phyloP scores from a whole-genome alignment of 306 rosid genomes.

The Dryas alaskensis region DNA sequence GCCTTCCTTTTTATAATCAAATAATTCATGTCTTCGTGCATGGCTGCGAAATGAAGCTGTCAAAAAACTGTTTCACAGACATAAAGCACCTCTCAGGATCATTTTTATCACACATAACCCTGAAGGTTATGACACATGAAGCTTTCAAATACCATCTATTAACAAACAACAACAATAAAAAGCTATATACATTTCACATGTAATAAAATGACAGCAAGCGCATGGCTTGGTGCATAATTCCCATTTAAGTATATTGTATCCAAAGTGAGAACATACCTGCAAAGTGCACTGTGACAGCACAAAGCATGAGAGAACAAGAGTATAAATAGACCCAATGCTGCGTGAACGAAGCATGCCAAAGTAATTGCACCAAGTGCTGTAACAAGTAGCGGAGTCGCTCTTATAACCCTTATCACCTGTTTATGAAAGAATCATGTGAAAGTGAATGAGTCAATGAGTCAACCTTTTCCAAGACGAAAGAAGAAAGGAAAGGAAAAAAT shows the following conservation, averaged over 20 bases:
- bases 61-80: slow-evolving; percentile 72
- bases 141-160: slow-evolving; percentile 13
- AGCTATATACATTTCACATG: not conserved
- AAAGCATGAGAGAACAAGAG: slow-evolving; percentile 66
- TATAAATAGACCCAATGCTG: slow-evolving; percentile 69
- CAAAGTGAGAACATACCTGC: slow-evolving; percentile 58
- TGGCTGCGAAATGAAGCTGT: slow-evolving; percentile 75
- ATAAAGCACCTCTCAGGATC: slow-evolving; percentile 41
- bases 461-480: slow-evolving; percentile 17
- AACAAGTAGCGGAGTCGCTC: slow-evolving; percentile 59
- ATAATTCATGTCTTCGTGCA: slow-evolving; percentile 45
- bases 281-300: slow-evolving; percentile 81
- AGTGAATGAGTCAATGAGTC: slow-evolving; percentile 27
- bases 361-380: slow-evolving; percentile 61
- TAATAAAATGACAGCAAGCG: not conserved
- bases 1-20: slow-evolving; percentile 39
- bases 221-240: not conserved
- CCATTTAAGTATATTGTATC: not conserved
- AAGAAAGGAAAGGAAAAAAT: not conserved
- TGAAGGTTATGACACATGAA: slow-evolving; percentile 3
- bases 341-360: slow-evolving; percentile 81
- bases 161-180: not conserved
- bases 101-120: not conserved
- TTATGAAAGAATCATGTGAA: slow-evolving; percentile 24
- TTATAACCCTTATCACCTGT: slow-evolving; percentile 69